Base-by-base conservation (phyloP, 1,284 basidiomycete genomes). In the Cryptococcus floricola region DNA sequence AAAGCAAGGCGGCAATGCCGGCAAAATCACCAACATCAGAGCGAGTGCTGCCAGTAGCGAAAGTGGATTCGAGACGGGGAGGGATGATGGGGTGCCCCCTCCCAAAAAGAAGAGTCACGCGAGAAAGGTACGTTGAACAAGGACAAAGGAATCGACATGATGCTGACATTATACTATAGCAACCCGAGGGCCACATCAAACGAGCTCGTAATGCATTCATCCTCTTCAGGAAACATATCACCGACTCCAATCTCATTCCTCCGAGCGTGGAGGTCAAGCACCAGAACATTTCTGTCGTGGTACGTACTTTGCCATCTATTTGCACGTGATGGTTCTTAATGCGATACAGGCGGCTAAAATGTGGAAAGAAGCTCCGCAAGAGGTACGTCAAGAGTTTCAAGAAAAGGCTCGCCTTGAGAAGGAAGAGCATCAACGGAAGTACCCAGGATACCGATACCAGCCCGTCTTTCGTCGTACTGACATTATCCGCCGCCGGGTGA, bases 381-480 rank as follows among this genome's bases (percentile, higher is more conserved):
- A 71, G 28, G 71, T 75, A 25, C 65, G 72, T 19, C 55, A 61
- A 2, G 67, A 69, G 50, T 75, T 75, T 47, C 64, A 71, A 44
- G 71, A 74, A 52, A 59, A 69, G 56, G 73, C 73, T 4, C 56
- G 67, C 16, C 53, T 66, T 46, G 73, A 75, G 50, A 75, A 75
- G 51, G 71, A 74, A 50, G 73, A 75, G 54, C 73, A 75, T 61
- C 65, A 69, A 39, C 59, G 66, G 34, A 68, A 63, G 44, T 73
- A 73, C 57, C 73, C 73, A 1, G 66, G 67, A n/a, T 75, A 75
- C 49, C 62, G 73, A n/a, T 75, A 75, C 54, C 73, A 75, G 51
- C 73, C 73, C 12, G 71, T 71, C 13, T 71, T 69, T 51, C 60
- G 72, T 6, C 63, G 73, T 16, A 72, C 69, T 23, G 69, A 75